Base-by-base conservation (phyloP, 2,329 filamentous ascomycete genomes). In the Aspergillus intermedius region DNA sequence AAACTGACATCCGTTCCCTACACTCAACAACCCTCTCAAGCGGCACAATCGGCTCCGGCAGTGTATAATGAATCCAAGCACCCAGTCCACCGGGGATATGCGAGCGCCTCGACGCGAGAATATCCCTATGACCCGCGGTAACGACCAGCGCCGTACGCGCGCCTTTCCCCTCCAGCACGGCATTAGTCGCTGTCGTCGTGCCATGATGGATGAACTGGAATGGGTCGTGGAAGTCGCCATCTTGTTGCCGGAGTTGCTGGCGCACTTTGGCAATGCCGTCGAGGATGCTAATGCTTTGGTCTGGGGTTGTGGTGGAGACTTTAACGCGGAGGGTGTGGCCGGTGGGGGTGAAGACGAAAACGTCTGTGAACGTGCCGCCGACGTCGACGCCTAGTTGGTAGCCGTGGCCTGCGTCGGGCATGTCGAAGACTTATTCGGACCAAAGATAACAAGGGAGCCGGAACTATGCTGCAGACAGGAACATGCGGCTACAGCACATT, bases 51-150 rank as follows among this genome's bases (percentile, higher is more conserved):
- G 75, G 74, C 28, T 74, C 67, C 0, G 75, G 75, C 3, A 74
- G 72, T 0, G 67, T 62, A 52, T 67, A 77, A 45, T 73, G 71
- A 49, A 77, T 68, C 75, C 74, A 78, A 9, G 72, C 73, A 1
- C 73, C 75, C 8, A 78, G 58, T 2, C 73, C 73, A 3, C 75
- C 75, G 0, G 75, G 74, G n/a, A 78, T 77, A 48, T 77, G 74
- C 17, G 72, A 75, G 22, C 75, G 64, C 7, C 74, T 63, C 9
- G 74, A 61, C 0, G 69, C 69, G 44, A 77, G 60, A 41, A 77
- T 69, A 54, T 77, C 74, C 52, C 75, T 76, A 60, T 77, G 74
- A 3, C 75, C 74, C 2, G 69, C 65, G 1, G 75, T 77, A 9
- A 77, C 72, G 25, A 77, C 61, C 1, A 77, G 61, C 1, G 67